A percentile compares a stretch with the other conserved stretches of the same genome.
These are phyloP conservation scores for Heritiera littoralis DNA, from an alignment of 345 rosid genomes.

Conservation along the genomic window DNA sequence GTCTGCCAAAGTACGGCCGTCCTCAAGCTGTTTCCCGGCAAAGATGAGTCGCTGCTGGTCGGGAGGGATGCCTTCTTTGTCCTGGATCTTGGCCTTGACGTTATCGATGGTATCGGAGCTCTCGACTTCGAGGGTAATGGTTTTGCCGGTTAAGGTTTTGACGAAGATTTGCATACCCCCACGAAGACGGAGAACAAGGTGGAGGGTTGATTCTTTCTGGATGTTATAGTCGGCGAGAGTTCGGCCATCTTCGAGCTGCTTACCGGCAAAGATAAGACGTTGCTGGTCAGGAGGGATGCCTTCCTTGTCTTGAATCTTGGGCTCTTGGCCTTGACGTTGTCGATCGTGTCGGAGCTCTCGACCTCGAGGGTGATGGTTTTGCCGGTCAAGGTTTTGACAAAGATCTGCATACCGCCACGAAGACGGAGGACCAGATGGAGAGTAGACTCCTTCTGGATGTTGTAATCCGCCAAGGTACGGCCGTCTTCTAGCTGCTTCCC, in stretches of 20 bases:
- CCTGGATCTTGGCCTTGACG: slow-evolving; percentile 23
- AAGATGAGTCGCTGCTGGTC: slow-evolving; percentile 22
- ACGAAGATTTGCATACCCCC: slow-evolving; percentile 9
- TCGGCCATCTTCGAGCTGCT: slow-evolving; percentile 13
- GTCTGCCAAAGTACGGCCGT: slow-evolving; percentile 7
- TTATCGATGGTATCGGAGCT: slow-evolving; percentile 13
- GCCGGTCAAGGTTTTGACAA: slow-evolving; percentile 18
- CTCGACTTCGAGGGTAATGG: slow-evolving; percentile 1
- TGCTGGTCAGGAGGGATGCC: background rate
- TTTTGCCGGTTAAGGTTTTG: background rate
- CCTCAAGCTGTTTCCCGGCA: slow-evolving; percentile 10
- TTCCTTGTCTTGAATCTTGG: background rate
- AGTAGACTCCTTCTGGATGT: too few species aligned
- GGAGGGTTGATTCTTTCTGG: slow-evolving; percentile 10
- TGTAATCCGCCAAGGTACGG: too few species aligned
- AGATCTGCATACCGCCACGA: too few species aligned
- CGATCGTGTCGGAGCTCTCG: slow-evolving; percentile 1
- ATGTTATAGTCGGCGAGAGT: slow-evolving; percentile 15
- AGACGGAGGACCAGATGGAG: too few species aligned
- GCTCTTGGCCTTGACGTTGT: background rate
- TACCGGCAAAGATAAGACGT: background rate
- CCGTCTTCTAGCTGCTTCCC: too few species aligned
- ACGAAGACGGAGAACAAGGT: slow-evolving; percentile 8
- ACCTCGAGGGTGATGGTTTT: slow-evolving; percentile 20
- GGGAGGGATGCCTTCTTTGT: slow-evolving; percentile 19